These are phyloP conservation scores for Lepiota brunneoincarnata DNA, from an alignment of 768 basidiomycete genomes.

Conservation along the genomic window DNA sequence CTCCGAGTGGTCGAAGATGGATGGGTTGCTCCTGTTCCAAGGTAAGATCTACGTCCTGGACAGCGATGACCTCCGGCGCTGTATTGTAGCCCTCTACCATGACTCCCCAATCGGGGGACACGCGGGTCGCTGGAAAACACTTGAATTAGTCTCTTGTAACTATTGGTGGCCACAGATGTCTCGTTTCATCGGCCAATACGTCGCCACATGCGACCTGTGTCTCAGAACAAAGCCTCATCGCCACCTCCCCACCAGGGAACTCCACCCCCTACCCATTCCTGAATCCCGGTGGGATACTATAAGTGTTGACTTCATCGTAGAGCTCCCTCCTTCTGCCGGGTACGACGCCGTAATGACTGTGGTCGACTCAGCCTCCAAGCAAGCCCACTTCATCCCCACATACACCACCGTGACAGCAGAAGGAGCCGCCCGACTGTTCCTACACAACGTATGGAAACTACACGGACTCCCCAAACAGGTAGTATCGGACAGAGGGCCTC, in stretches of 20 bases:
- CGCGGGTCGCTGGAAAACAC: background rate
- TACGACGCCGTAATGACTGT: conserved; percentile 3
- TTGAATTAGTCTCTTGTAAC: conserved; percentile 11
- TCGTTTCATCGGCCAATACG: conserved; percentile 12
- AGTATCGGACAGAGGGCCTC: too few relatives aligned
- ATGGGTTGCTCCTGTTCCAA: too few relatives aligned
- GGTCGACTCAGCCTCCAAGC: background rate
- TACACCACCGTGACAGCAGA: too few relatives aligned
- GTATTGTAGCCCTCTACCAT: background rate
- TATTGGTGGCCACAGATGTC: conserved; percentile 24
- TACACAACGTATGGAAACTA: too few relatives aligned
- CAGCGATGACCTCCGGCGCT: background rate
- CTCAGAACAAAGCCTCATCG: too few relatives aligned
- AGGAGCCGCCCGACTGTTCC: too few relatives aligned
- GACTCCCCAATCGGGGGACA: background rate
- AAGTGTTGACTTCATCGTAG: conserved; percentile 14
- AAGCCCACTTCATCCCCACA: background rate
- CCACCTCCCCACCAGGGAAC: conserved; percentile 3
- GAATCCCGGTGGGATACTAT: background rate
- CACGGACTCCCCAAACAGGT: too few relatives aligned
- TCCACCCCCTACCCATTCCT: conserved; percentile 15
- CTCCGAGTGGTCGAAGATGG: too few relatives aligned
- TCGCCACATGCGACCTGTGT: background rate
- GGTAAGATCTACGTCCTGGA: background rate
- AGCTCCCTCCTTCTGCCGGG: conserved; percentile 6